Percentiles rank a stretch among this genome's conserved stretches.
phyloP scores from a whole-genome alignment of 352 stramenopile species.

The Globisporangium cystogenes region DNA sequence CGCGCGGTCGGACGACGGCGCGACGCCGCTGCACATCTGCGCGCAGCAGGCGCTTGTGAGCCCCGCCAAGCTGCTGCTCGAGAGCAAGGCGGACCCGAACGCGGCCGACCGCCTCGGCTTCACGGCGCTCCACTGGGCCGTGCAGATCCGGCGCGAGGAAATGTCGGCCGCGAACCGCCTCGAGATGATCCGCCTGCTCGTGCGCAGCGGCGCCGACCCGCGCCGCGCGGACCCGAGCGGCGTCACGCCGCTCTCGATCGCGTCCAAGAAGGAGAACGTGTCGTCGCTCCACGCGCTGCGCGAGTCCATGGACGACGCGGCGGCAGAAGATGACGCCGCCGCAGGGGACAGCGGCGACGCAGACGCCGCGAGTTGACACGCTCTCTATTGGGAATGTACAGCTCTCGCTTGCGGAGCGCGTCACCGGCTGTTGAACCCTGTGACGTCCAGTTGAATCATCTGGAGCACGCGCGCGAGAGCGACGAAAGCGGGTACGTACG shows the following conservation, averaged over 20 bases:
- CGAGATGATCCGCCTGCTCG: constrained; percentile 62
- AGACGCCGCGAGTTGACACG: not conserved
- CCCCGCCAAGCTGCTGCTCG: constrained; percentile 52
- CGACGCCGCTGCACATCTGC: constrained; percentile 74
- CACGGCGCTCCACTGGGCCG: constrained; percentile 75
- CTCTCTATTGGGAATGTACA: constrained; percentile 5
- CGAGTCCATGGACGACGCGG: constrained; percentile 33
- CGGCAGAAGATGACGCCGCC: constrained; percentile 5
- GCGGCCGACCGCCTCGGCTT: constrained; percentile 56
- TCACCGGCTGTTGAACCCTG: constrained; percentile 69
- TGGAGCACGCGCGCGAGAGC: constrained; percentile 10
- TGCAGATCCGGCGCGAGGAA: constrained; percentile 78
- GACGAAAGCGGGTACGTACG: not conserved
- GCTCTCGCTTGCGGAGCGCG: not conserved
- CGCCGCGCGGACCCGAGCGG: constrained; percentile 34
- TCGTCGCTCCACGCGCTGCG: constrained; percentile 49
- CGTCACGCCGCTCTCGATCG: constrained; percentile 55
- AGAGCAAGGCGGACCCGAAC: constrained; percentile 61
- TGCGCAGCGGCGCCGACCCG: constrained; percentile 52
- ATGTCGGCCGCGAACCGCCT: constrained; percentile 50
- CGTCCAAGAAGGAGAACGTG: constrained; percentile 64
- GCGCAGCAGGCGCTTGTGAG: constrained; percentile 64
- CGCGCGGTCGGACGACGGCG: constrained; percentile 45
- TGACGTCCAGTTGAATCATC: constrained; percentile 72
- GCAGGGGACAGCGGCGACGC: not conserved